A percentile compares a stretch with the other conserved stretches of the same genome.
Evolutionary conservation across 2,329 filamentous ascomycete genomes (phyloP).

Genomic region (Venturia oleaginea): DNA sequence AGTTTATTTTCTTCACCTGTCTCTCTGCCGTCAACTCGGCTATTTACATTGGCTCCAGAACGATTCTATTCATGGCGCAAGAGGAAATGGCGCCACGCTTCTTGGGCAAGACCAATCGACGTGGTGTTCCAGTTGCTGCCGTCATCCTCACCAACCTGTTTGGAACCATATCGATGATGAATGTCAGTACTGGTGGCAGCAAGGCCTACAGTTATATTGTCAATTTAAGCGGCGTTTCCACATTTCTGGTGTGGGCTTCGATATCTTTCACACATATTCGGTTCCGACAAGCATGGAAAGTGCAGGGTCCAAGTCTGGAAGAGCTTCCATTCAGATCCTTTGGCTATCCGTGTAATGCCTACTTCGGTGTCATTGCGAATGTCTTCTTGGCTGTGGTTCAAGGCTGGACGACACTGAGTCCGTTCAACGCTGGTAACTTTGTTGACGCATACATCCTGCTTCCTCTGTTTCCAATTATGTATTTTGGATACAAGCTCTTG

Average conservation of each 20-base stretch:
- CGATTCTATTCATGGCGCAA: constrained; percentile 67
- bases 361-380: constrained; percentile 39
- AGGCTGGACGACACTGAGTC: constrained; percentile 45
- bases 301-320: constrained; percentile 46
- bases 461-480: constrained; percentile 40
- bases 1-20: constrained; percentile 61
- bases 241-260: constrained; percentile 62
- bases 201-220: constrained; percentile 61
- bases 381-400: constrained; percentile 43
- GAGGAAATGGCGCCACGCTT: constrained; percentile 61
- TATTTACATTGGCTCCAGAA: constrained; percentile 69
- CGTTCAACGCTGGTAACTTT: constrained; percentile 42
- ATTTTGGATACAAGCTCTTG: constrained; percentile 38
- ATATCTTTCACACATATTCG: constrained; percentile 65
- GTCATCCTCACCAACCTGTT: constrained; percentile 61
- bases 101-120: constrained; percentile 56
- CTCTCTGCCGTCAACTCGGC: constrained; percentile 64
- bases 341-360: constrained; percentile 45
- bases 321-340: constrained; percentile 41
- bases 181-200: constrained; percentile 56
- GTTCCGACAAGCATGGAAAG: constrained; percentile 55
- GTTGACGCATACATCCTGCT: constrained; percentile 48
- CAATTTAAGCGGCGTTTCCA: constrained; percentile 60
- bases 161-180: constrained; percentile 67
- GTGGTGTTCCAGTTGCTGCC: constrained; percentile 52